phyloP scores from a whole-genome alignment of 177 flowering plant genomes.

The Telopea speciosissima region DNA sequence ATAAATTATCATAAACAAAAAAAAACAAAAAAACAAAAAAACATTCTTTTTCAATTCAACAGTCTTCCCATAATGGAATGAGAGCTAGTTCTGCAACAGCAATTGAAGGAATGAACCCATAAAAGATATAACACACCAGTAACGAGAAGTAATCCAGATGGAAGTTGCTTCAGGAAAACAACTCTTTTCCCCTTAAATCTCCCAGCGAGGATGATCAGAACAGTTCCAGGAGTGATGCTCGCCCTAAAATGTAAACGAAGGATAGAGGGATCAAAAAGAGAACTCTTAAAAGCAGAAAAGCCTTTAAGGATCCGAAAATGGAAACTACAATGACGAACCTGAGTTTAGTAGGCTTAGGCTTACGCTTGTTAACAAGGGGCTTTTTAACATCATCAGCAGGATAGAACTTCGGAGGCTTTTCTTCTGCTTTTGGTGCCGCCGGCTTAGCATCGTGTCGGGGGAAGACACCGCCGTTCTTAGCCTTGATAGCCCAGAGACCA shows the following conservation, averaged over 20 bases:
- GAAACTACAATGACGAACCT: constrained; percentile 27
- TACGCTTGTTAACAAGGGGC: constrained; percentile 63
- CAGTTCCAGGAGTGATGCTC: constrained; percentile 72
- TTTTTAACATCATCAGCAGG: constrained; percentile 87
- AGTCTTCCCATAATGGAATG: not conserved
- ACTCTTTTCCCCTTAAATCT: constrained; percentile 83
- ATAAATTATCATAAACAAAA: too few relatives aligned
- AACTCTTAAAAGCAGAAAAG: not conserved
- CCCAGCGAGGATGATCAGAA: constrained; percentile 60
- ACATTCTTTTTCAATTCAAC: too few relatives aligned
- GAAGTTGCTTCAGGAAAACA: constrained; percentile 71
- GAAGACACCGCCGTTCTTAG: constrained; percentile 72
- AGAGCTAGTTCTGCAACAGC: not conserved
- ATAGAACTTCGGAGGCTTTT: constrained; percentile 70
- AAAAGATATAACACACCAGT: constrained; percentile 34
- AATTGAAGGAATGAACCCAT: not conserved
- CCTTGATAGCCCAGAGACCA: constrained; percentile 87
- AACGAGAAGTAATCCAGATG: constrained; percentile 56
- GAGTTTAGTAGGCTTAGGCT: constrained; percentile 70
- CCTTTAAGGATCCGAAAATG: not conserved
- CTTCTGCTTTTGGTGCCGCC: constrained; percentile 29
- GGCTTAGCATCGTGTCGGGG: constrained; percentile 58
- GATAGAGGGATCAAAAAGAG: not conserved
- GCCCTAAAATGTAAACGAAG: constrained; percentile 28
- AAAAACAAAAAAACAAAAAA: too few relatives aligned